Conservation (phyloP, 179 eudicot genomes). For the Vitellaria paradoxa region DNA sequence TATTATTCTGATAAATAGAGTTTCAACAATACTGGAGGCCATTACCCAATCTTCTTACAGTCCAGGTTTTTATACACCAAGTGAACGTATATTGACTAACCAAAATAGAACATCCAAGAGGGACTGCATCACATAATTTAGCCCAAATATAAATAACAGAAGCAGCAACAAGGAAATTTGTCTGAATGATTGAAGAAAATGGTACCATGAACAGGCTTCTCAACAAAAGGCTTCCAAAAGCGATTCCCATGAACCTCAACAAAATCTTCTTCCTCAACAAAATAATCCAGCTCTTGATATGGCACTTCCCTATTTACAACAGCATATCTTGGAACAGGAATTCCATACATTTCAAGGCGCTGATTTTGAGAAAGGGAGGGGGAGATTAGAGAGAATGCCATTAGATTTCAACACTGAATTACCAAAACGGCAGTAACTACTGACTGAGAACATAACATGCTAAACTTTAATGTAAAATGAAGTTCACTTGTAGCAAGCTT, state of each 20-base stretch:
- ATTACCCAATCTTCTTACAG: neutral
- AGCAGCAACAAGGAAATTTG: neutral
- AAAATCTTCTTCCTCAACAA: slow-evolving; percentile 93
- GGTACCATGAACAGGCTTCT: slow-evolving; percentile 93
- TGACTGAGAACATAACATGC: neutral
- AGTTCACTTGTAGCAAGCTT: no score
- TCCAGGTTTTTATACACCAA: neutral
- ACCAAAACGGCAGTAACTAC: neutral
- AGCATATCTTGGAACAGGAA: slow-evolving; percentile 94
- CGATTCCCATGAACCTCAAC: slow-evolving; percentile 88
- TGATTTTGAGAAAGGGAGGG: slow-evolving; percentile 21
- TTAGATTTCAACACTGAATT: neutral
- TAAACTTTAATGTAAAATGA: neutral
- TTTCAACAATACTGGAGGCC: neutral
- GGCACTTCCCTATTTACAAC: slow-evolving; percentile 82
- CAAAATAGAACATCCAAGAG: neutral
- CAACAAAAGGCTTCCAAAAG: slow-evolving; percentile 97
- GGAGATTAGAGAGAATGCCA: neutral
- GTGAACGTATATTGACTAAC: neutral
- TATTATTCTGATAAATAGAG: neutral
- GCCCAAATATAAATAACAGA: neutral
- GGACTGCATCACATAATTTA: neutral
- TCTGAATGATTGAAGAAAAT: neutral
- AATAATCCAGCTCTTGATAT: slow-evolving; percentile 84
- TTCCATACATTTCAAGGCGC: slow-evolving; percentile 84